These are phyloP conservation scores for Thalassiosira hispida DNA, from an alignment of 352 stramenopile species.

Conservation along the genomic window DNA sequence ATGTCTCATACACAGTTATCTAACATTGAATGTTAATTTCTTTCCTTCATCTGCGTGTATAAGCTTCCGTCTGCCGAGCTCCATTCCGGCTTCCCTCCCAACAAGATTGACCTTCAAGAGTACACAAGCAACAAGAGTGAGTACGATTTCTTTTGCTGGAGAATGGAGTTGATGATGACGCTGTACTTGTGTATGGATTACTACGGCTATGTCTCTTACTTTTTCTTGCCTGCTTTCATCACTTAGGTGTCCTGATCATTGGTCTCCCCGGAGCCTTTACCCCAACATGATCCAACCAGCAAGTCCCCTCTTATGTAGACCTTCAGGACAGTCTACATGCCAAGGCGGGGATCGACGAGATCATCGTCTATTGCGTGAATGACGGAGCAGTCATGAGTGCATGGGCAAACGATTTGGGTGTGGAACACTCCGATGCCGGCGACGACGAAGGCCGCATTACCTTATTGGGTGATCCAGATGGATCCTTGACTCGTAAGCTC, in stretches of 20 bases:
- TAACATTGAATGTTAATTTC: conserved; percentile 4
- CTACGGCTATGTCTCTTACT: too few relatives aligned
- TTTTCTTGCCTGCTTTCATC: too few relatives aligned
- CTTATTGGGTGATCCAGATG: conserved; percentile 50
- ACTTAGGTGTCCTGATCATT: conserved; percentile 47
- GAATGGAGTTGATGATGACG: too few relatives aligned
- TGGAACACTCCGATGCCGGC: conserved; percentile 26
- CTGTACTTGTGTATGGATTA: too few relatives aligned
- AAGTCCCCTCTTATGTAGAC: conserved; percentile 53
- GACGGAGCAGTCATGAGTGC: conserved; percentile 60
- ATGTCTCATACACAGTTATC: neutral
- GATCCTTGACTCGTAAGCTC: conserved; percentile 35
- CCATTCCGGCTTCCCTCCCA: conserved; percentile 60
- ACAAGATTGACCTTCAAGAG: conserved; percentile 45
- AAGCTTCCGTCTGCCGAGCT: conserved; percentile 52
- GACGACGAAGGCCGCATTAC: conserved; percentile 37
- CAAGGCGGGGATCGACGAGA: conserved; percentile 53
- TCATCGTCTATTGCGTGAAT: conserved; percentile 46
- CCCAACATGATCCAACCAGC: conserved; percentile 43
- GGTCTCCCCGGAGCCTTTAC: conserved; percentile 47
- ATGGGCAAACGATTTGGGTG: conserved; percentile 38
- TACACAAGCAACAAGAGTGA: conserved; percentile 38
- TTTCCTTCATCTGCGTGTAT: neutral
- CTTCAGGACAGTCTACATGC: conserved; percentile 37
- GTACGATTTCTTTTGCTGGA: too few relatives aligned